phyloP scores from a whole-genome alignment of 176 grass and related monocot species.

The Ensete glaucum region DNA sequence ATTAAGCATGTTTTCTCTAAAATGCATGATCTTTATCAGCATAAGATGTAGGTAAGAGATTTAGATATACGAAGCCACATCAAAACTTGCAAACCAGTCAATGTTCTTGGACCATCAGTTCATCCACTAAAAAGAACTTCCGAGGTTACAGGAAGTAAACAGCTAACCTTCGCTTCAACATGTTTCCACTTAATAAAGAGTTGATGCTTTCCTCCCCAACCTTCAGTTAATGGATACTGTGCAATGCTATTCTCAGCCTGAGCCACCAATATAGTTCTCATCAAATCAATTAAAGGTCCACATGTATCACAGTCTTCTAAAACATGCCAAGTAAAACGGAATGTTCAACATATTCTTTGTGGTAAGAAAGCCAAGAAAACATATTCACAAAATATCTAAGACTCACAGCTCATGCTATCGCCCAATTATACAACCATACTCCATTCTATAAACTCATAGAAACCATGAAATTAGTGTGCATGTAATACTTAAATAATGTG shows the following conservation, averaged over 20 bases:
- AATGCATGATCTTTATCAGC: too few species aligned
- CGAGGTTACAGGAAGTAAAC: background rate
- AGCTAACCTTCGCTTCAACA: slow-evolving; percentile 22
- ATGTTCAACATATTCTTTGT: background rate
- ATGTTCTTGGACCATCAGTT: background rate
- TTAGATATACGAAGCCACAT: background rate
- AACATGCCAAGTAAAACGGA: background rate
- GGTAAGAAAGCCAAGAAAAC: background rate
- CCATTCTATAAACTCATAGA: too few species aligned
- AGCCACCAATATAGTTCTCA: background rate
- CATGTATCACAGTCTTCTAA: background rate
- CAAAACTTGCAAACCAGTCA: background rate
- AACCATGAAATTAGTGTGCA: background rate
- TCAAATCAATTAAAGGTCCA: background rate
- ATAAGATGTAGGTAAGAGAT: too few species aligned
- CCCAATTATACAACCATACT: too few species aligned
- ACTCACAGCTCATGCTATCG: too few species aligned
- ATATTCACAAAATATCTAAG: background rate
- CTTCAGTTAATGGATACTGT: slow-evolving; percentile 10
- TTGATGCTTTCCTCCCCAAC: slow-evolving; percentile 20
- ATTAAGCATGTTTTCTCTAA: background rate
- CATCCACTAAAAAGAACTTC: background rate
- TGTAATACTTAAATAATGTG: too few species aligned
- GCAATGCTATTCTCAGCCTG: slow-evolving; percentile 16
- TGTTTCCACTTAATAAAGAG: slow-evolving; percentile 21